A percentile compares a stretch with the other conserved stretches of the same genome.
Evolutionary conservation across 176 grass and related monocot genomes (phyloP).

Genomic region (Triticum monococcum): DNA sequence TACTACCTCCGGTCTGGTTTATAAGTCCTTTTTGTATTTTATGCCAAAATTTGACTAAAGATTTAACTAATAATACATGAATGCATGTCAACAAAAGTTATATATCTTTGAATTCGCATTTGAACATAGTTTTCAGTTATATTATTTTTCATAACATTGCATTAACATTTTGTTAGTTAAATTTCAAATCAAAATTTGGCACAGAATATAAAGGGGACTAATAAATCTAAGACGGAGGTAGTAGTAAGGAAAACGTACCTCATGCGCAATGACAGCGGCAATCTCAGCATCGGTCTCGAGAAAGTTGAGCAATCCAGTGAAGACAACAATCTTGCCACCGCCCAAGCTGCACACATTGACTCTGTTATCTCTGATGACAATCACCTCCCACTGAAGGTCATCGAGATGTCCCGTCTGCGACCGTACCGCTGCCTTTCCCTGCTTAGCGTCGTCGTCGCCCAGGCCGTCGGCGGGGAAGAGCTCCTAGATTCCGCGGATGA

Average conservation of each 20-base stretch:
- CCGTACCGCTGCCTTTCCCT: rapidly evolving
- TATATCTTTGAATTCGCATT: too few species aligned
- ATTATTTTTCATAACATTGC: too few species aligned
- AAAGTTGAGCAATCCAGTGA: background rate
- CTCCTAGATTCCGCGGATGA: background rate
- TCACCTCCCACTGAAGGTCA: background rate
- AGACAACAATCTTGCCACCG: background rate
- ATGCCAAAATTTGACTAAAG: too few species aligned
- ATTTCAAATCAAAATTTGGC: too few species aligned
- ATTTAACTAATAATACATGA: too few species aligned
- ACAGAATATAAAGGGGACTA: too few species aligned
- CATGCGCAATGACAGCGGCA: background rate
- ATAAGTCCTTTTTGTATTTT: too few species aligned
- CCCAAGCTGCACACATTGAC: background rate
- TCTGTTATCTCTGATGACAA: background rate
- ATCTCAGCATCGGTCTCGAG: background rate
- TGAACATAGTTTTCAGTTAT: too few species aligned
- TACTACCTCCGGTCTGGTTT: too few species aligned
- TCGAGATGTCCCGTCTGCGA: background rate
- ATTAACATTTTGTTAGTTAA: too few species aligned
- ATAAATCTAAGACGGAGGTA: too few species aligned
- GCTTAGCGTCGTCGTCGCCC: background rate
- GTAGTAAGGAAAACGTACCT: background rate
- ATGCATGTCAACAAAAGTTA: too few species aligned
- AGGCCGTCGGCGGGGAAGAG: background rate